Base-by-base conservation (phyloP, 495 filamentous ascomycete genomes). In the Talaromyces liani region DNA sequence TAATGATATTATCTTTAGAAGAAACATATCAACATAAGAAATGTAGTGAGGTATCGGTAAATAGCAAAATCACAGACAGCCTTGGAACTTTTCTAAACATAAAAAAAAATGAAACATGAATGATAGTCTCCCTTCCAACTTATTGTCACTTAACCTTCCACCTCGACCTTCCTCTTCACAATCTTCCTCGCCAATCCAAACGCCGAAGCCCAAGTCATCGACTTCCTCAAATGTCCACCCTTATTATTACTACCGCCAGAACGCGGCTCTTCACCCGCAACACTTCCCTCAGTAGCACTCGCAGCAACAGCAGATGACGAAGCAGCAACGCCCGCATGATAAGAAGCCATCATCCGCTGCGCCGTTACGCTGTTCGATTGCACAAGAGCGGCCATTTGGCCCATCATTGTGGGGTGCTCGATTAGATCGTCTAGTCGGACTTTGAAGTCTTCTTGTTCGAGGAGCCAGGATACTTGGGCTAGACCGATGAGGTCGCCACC, bases 401-500 rank as follows among this genome's bases (percentile, higher is more conserved):
- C 80, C 24, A 80, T 67, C 71, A 83, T 79, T 10, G 78, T 79
- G 0, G 80, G 73, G 58, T 81, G 75, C 16, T 77, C 72, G 18
- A 84, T 75, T 54, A 83, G 69, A 65, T 84, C 80, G 64, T 84
- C 82, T 0, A 85, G 70, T 5, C 76, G 72, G 8, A 83, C 71
- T 47, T 74, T 72, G 54, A 80, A 72, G n/a, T 79, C 79, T 60
- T 83, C 79, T 61, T 81, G 74, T 49, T 80, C 76, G 0, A 85
- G 70, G 3, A 82, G 69, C 68, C 74, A 77, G 18, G 73, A 72
- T 14, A 84, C 68, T 58, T 80, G 78, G 1, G 79, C 82, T 58
- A 85, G 73, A 24, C 74, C 78, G 69, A 83, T 77, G 45, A 84
- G 73, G 63, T 85, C 82, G 14, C 82, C 82, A 10, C 82, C 82